These are phyloP conservation scores for Paspalum vaginatum DNA, from an alignment of 176 grass and related monocot genomes.

Conservation along the genomic window DNA sequence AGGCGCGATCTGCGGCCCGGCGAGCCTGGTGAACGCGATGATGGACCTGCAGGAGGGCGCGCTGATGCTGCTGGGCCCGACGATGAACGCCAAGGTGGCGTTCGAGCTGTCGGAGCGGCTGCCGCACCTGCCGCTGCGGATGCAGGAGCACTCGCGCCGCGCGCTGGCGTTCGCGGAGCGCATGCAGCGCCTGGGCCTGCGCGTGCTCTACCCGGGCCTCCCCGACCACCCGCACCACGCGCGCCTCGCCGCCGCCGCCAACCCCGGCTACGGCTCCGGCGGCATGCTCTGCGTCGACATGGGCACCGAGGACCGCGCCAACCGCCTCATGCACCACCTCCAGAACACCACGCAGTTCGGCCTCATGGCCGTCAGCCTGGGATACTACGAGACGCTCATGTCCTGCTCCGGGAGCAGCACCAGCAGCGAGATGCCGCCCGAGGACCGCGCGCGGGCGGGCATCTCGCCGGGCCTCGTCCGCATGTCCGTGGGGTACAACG, in stretches of 20 bases:
- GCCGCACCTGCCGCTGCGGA: slow-evolving; percentile 83
- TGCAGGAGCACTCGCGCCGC: slow-evolving; percentile 90
- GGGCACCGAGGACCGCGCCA: slow-evolving; percentile 88
- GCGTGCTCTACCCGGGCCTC: slow-evolving; percentile 83
- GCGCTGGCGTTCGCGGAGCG: slow-evolving; percentile 68
- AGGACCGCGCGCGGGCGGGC: slow-evolving; percentile 65
- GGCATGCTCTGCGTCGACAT: slow-evolving; percentile 98
- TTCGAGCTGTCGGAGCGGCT: slow-evolving; percentile 89
- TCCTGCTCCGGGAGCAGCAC: slow-evolving; percentile 93
- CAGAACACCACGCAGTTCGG: slow-evolving; percentile 98
- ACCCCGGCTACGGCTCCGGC: slow-evolving; percentile 76
- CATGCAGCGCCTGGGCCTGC: slow-evolving; percentile 68
- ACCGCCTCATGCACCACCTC: slow-evolving; percentile 92
- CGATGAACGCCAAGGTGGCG: slow-evolving; percentile 98
- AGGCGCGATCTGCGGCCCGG: slow-evolving; percentile 91
- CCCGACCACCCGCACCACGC: slow-evolving; percentile 82
- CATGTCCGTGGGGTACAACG: slow-evolving; percentile 90
- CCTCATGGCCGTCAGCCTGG: slow-evolving; percentile 96
- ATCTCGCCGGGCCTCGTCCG: slow-evolving; percentile 85
- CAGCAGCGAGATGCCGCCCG: slow-evolving; percentile 90
- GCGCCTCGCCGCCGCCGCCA: slow-evolving; percentile 53
- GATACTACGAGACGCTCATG: slow-evolving; percentile 97
- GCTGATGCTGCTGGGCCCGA: slow-evolving; percentile 87
- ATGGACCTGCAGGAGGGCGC: slow-evolving; percentile 90
- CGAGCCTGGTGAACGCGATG: slow-evolving; percentile 88